Evolutionary conservation across 139 green algal species (phyloP), one percentile per base, ranked within the genome.

Genomic region (Volvox africanus): DNA sequence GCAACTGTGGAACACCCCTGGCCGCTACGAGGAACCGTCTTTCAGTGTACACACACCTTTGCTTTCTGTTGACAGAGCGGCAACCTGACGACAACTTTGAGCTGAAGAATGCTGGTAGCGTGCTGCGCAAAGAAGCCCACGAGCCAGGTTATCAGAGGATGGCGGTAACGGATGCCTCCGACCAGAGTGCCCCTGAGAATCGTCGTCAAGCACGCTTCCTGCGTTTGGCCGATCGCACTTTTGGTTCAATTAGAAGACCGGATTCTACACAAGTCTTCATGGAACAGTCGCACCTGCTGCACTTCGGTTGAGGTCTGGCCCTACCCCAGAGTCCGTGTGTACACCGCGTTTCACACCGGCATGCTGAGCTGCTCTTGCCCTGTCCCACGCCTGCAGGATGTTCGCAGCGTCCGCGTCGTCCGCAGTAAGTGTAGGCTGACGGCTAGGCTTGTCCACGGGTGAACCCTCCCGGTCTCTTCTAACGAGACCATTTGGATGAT

Each of bases 301-400:
- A 67, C 13, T 2, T 17, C 20, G 55, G 76, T 30, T 30, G 16
- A 21, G 11, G 30, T 87, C 81, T 61, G 80, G 21, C 17, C 80
- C 80, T 75, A 30, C 24, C 17, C 55, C 80, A 30, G 80, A 86
- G n/a, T 86, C 80, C 20, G 55, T 50, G 55, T 86, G 18, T 13
- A 20, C 44, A 17, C 19, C n/a, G 18, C 71, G 44, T 22, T 65
- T 55, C 11, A 79, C 14, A 61, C 75, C 61, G 2, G 75, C 75
- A 44, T 88, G 35, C 79, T 92, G 28, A 24, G 80, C 79, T 55
- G 69, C 79, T 17, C 80, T 61, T 30, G 88, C 88, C 24, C 81
- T 82, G 30, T 88, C 88, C 88, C 88, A 92, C 9, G 73, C 61
- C 33, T 87, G 67, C 20, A 92, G 32, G 14, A 92, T 81, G 68